Conservation (phyloP, 495 filamentous ascomycete species). For the Xylaria grammica region DNA sequence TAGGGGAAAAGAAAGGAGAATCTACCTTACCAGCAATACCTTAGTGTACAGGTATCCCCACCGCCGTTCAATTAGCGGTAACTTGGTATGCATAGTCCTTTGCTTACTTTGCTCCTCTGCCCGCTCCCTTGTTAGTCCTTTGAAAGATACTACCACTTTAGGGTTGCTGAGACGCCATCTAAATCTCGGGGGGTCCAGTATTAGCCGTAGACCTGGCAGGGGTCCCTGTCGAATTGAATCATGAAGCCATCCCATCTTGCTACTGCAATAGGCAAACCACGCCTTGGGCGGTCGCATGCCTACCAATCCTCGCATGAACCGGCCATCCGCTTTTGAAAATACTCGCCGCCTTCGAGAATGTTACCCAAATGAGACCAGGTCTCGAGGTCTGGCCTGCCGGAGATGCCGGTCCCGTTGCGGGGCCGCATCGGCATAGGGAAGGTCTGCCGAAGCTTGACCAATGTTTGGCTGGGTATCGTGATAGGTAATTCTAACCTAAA, state of each 20-base stretch:
- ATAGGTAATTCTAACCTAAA: no score
- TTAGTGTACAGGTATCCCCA: no score
- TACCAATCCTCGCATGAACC: not conserved
- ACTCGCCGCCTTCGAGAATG: slow-evolving; percentile 8
- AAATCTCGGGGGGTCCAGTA: slow-evolving; percentile 1
- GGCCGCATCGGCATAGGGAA: not conserved
- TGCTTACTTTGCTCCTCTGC: not conserved
- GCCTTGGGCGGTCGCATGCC: no score
- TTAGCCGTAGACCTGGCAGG: slow-evolving; percentile 13
- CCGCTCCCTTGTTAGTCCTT: not conserved
- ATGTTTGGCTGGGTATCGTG: no score
- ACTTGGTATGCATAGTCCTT: no score
- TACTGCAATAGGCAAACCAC: not conserved
- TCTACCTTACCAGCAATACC: no score
- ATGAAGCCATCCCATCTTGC: not conserved
- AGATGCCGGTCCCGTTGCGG: not conserved
- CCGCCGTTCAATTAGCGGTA: no score
- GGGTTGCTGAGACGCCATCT: not conserved
- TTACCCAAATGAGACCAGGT: not conserved
- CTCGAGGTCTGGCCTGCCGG: no score
- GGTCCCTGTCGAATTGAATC: not conserved
- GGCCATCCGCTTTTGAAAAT: not conserved
- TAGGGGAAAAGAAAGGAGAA: no score
- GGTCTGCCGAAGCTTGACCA: not conserved
- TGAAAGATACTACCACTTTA: slow-evolving; percentile 17